Percentiles rank a stretch among this genome's conserved stretches.
These are phyloP conservation scores for Trichosporon faecale DNA, from an alignment of 1,284 basidiomycete genomes.

Conservation along the genomic window DNA sequence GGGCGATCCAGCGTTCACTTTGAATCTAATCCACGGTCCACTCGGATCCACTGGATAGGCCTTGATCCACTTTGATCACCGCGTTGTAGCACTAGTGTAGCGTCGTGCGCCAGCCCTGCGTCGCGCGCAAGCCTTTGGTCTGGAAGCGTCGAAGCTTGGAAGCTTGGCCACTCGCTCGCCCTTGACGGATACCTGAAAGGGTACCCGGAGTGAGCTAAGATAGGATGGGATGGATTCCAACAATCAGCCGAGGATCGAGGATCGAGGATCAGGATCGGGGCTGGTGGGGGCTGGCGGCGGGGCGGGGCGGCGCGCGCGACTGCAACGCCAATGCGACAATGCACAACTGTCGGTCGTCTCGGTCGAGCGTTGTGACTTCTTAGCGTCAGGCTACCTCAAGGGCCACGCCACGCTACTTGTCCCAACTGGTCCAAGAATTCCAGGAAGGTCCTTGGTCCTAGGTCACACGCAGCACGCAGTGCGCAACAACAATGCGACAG, in stretches of 20 bases:
- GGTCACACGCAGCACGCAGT: background rate
- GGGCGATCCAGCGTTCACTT: constrained; percentile 1
- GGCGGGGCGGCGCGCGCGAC: background rate
- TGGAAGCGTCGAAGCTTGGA: background rate
- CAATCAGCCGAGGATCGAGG: constrained; percentile 10
- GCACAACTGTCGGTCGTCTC: background rate
- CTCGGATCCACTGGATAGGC: constrained; percentile 6
- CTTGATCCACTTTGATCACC: constrained; percentile 5
- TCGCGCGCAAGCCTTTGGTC: background rate
- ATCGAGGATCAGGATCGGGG: background rate
- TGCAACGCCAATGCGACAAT: constrained; percentile 6
- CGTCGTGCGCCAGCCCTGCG: too few species aligned
- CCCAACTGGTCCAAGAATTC: background rate
- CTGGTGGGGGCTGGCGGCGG: background rate
- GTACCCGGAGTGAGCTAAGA: background rate
- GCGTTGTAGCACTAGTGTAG: background rate
- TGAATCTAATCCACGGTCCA: background rate
- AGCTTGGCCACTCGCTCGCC: background rate
- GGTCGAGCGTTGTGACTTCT: background rate
- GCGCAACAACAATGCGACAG: background rate
- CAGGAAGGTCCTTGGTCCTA: background rate
- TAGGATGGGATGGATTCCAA: background rate
- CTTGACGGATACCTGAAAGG: background rate
- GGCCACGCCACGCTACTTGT: background rate
- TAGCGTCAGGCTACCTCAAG: background rate